Evolutionary conservation across 805 yeast species (phyloP).

Genomic region (Candida sphagnicola): DNA sequence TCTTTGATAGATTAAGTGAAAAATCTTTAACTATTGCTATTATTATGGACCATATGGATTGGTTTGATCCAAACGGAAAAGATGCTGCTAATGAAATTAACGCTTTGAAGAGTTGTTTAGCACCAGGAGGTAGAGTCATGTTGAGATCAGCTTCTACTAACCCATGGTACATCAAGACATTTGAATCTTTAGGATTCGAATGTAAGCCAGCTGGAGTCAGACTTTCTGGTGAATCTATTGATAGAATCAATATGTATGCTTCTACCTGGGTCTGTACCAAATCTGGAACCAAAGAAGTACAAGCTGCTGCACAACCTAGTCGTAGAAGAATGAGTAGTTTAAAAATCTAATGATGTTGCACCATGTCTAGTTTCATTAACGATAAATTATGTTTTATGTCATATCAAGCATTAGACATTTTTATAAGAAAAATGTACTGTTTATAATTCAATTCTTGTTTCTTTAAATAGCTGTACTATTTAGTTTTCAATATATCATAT

Average conservation of each 20-base stretch:
- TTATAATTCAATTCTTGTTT: neutral
- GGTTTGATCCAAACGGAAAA: constrained; percentile 67
- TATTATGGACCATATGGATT: constrained; percentile 91
- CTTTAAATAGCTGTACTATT: neutral
- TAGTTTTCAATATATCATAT: neutral
- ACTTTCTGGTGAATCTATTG: constrained; percentile 60
- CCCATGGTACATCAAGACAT: constrained; percentile 76
- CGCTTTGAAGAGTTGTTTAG: constrained; percentile 59
- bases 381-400: neutral
- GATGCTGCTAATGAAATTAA: constrained; percentile 66
- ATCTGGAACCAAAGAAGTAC: constrained; percentile 9
- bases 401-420: neutral
- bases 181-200: constrained; percentile 62
- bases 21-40: constrained; percentile 70
- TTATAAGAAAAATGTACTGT: neutral
- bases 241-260: constrained; percentile 83
- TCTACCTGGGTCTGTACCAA: constrained; percentile 84
- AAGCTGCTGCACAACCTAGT: constrained; percentile 11
- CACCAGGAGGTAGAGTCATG: constrained; percentile 69
- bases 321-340: constrained; percentile 49
- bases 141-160: constrained; percentile 67
- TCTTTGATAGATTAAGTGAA: constrained; percentile 58
- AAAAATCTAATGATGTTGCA: constrained; percentile 17
- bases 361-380: too few species aligned
- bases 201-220: constrained; percentile 72